Evolutionary conservation across 768 basidiomycete species (phyloP).

Genomic region (Paxillus ammoniavirescens): DNA sequence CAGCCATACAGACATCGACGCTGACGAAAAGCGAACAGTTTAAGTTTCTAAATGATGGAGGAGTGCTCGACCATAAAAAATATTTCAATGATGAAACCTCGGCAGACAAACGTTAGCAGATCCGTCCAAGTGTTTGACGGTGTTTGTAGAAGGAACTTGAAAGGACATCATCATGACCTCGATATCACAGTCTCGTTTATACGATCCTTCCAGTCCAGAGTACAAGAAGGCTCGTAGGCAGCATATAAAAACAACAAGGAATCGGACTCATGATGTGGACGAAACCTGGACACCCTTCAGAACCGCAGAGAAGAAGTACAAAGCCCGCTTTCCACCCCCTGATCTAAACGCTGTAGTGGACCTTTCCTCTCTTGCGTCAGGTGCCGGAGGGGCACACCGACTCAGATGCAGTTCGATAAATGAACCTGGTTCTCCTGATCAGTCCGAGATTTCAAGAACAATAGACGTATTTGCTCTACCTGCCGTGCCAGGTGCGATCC

Average conservation of each 20-base stretch:
- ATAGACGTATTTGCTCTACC: conserved; percentile 9
- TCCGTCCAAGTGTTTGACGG: conserved; percentile 14
- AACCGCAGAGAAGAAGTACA: conserved; percentile 77
- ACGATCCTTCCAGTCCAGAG: conserved; percentile 47
- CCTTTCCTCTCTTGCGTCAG: conserved; percentile 43
- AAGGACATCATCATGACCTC: neutral
- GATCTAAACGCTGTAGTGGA: conserved; percentile 71
- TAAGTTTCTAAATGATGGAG: neutral
- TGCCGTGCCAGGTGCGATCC: conserved; percentile 41
- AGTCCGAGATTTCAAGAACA: neutral
- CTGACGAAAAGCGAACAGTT: neutral
- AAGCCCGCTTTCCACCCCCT: conserved; percentile 74
- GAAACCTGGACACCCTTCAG: conserved; percentile 72
- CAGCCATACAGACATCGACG: conserved; percentile 73
- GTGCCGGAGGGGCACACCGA: neutral
- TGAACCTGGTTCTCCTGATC: neutral
- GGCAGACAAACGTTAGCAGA: too few relatives aligned
- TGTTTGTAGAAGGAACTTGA: conserved; percentile 26
- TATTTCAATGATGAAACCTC: neutral
- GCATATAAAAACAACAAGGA: conserved; percentile 58
- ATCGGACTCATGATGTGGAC: conserved; percentile 45
- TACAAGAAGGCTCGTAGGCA: conserved; percentile 62
- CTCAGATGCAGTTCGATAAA: conserved; percentile 3
- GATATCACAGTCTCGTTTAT: conserved; percentile 20
- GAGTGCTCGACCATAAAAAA: conserved; percentile 10